Evolutionary conservation across 192 early-diverging fungal species (phyloP).

Genomic region (Mycoemilia scoparia): DNA sequence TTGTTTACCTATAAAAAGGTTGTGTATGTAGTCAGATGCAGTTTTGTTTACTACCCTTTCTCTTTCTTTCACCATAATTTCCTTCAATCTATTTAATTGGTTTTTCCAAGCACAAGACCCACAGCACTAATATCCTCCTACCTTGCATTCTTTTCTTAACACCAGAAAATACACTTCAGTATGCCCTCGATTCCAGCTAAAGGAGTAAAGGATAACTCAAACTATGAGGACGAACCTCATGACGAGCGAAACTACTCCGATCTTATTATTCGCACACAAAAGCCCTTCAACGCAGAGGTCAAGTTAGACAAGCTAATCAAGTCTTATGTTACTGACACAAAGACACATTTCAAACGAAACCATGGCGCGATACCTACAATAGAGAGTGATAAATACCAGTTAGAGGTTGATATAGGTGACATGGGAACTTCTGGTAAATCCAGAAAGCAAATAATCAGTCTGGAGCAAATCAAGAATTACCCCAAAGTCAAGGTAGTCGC

Average conservation of each 20-base stretch:
- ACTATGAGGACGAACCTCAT: conserved; percentile 55
- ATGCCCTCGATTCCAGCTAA: no score
- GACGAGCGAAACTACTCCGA: conserved; percentile 28
- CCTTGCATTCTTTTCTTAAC: no score
- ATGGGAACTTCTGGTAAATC: conserved; percentile 2
- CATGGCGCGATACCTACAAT: conserved; percentile 77
- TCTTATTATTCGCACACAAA: conserved; percentile 42
- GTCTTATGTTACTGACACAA: conserved; percentile 54
- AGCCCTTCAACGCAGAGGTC: conserved; percentile 80
- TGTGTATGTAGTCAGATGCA: no score
- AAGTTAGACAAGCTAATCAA: conserved; percentile 37
- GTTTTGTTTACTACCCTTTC: no score
- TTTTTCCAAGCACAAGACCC: no score
- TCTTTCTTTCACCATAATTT: no score
- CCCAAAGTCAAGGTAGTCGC: conserved; percentile 38
- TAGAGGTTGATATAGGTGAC: conserved; percentile 34
- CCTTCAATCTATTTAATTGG: no score
- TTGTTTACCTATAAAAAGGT: no score
- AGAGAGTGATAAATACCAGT: conserved; percentile 29
- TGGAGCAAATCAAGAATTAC: conserved; percentile 36
- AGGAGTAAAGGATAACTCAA: neutral
- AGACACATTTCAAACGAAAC: conserved; percentile 67
- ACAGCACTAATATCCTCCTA: no score
- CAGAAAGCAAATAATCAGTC: conserved; percentile 16
- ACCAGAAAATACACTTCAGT: no score